Evolutionary conservation across 73 alveolate species (phyloP).

Genomic region (Paramecium sexaurelia): DNA sequence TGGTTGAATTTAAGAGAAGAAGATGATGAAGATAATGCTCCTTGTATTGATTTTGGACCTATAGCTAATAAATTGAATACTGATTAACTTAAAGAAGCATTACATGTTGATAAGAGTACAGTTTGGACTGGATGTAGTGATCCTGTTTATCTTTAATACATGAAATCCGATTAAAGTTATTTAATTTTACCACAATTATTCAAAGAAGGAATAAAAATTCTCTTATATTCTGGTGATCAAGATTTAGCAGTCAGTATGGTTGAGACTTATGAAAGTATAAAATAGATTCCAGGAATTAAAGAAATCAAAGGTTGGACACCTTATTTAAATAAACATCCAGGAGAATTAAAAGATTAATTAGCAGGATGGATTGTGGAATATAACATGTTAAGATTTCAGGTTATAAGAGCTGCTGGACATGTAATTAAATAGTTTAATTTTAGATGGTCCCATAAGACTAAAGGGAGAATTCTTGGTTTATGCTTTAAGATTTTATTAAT

Average conservation of each 20-base stretch:
- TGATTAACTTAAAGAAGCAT: background rate
- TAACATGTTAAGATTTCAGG: background rate
- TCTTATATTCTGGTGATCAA: constrained; percentile 45
- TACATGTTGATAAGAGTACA: constrained; percentile 3
- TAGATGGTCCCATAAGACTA: constrained; percentile 61
- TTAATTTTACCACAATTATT: background rate
- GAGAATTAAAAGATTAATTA: background rate
- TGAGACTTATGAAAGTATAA: background rate
- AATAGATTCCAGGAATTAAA: background rate
- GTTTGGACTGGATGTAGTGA: constrained; percentile 50
- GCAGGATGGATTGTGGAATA: constrained; percentile 47
- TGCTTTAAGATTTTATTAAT: background rate
- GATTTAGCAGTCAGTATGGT: constrained; percentile 44
- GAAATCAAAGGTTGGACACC: background rate
- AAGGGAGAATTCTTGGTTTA: constrained; percentile 10
- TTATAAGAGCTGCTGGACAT: constrained; percentile 57
- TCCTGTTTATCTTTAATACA: background rate
- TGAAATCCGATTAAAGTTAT: background rate
- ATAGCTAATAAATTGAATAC: background rate
- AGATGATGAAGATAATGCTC: background rate
- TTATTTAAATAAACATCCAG: background rate
- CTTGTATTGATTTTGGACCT: constrained; percentile 57
- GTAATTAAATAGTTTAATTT: background rate
- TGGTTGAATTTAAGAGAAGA: constrained; percentile 1
- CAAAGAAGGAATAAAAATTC: background rate